Conservation (phyloP, 2,329 filamentous ascomycete genomes). For the Trichoderma cornu-damae region DNA sequence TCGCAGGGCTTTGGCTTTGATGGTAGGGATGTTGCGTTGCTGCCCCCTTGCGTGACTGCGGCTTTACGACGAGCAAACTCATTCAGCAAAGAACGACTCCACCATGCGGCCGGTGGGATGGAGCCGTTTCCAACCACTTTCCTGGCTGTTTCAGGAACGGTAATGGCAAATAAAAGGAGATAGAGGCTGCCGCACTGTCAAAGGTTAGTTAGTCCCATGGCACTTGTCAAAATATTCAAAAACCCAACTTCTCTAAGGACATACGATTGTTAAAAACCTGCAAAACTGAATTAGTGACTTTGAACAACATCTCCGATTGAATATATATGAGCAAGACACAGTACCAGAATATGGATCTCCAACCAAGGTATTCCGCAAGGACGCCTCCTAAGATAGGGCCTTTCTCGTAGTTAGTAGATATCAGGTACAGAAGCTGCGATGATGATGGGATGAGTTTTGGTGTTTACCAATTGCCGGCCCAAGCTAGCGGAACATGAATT, state of each 20-base stretch:
- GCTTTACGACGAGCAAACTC: neutral
- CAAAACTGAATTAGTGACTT: neutral
- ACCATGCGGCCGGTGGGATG: neutral
- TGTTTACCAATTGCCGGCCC: neutral
- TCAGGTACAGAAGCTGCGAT: too few species aligned
- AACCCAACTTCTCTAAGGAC: neutral
- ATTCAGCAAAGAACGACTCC: neutral
- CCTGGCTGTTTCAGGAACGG: neutral
- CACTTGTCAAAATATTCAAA: neutral
- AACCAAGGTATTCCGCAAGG: neutral
- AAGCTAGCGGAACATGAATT: neutral
- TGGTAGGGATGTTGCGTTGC: too few species aligned
- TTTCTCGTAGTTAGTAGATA: neutral
- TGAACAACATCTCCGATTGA: too few species aligned
- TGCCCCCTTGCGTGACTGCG: neutral
- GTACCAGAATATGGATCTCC: conserved; percentile 2
- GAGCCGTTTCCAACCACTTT: neutral
- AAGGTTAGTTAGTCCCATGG: neutral
- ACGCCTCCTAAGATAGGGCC: neutral
- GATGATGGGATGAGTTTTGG: neutral
- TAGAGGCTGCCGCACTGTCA: neutral
- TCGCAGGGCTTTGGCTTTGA: neutral
- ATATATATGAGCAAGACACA: neutral
- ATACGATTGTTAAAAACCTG: neutral
- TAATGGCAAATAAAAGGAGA: neutral